Base-by-base conservation (phyloP, 2,329 filamentous ascomycete genomes). In the Hirsutella minnesotensis region DNA sequence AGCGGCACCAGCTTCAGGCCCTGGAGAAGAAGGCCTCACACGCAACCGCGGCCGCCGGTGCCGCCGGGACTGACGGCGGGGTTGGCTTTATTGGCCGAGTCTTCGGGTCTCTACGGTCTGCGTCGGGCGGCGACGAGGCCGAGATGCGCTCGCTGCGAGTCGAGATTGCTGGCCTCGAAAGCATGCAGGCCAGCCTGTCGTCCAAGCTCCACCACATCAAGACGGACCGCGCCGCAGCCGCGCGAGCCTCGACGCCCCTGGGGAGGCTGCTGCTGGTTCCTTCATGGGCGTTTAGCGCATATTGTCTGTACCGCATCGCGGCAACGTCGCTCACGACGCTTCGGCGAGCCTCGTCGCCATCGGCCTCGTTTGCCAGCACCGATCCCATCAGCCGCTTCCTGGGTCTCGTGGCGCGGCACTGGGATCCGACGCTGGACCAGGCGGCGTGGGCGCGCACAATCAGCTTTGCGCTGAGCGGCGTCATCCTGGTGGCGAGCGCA, bases 371-470 rank as follows among this genome's bases (percentile, higher is more conserved):
- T 61, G 73, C 81, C 22, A 77, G 77, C 42, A 81, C 79, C 15
- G 88, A 94, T 56, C 87, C 87, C 1, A 84, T 94, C 57, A 94
- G 84, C 64, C 83, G 86, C 49, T 73, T 90, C 47, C 75, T 94
- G 9, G 84, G 85, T 5, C 70, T 94, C 12, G 65, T 94, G 16
- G 86, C 85, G 4, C 81, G 83, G 44, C 85, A 94, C 63, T 89
- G 85, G 76, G 85, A 94, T 56, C 84, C 85, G 3, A 77, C 81
- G 46, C 74, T 94, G 21, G 84, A 94, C 62, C 84, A 87, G 54
- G 73, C 79, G 10, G 83, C 85, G 9, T 94, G 86, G 86, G 81
- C 84, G 19, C 81, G 86, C 24, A 84, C 87, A 56, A 89, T 94
- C 50, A 87, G 83, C 46, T 94, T 94, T 61, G 67, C 87, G 19